Conservation (phyloP, 495 filamentous ascomycete species). For the Penicillium ochrochloron region DNA sequence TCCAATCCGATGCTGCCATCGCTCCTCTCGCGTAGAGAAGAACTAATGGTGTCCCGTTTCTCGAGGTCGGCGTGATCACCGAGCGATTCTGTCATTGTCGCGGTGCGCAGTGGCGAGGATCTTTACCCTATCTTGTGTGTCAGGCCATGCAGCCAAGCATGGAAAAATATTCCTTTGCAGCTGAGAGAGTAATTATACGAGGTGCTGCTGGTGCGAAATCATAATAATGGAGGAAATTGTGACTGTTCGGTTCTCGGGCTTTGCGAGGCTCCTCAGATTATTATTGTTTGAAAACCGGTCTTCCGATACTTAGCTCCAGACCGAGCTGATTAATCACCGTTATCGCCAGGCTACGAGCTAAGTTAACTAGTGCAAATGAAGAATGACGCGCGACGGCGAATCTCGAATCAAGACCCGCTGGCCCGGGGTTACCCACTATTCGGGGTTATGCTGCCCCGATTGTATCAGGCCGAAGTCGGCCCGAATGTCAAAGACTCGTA, state of each 20-base stretch:
- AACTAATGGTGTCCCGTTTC: constrained; percentile 11
- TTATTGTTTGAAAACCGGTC: constrained; percentile 1
- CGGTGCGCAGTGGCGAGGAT: not conserved
- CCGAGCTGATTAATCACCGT: constrained; percentile 31
- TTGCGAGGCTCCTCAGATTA: not conserved
- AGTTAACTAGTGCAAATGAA: not conserved
- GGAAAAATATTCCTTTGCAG: not conserved
- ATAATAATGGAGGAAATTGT: not conserved
- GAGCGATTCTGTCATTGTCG: not conserved
- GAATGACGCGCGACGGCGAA: constrained; percentile 7
- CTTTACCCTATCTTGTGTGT: not conserved
- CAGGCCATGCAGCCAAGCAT: constrained; percentile 8
- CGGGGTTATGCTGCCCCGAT: not conserved
- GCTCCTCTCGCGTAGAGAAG: constrained; percentile 18
- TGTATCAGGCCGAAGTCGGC: constrained; percentile 1
- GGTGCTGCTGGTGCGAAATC: not conserved
- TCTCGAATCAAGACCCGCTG: not conserved
- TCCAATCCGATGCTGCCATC: constrained; percentile 20
- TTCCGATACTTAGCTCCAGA: not conserved
- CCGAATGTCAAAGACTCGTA: not conserved
- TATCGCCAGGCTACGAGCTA: constrained; percentile 6
- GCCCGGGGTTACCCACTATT: not conserved
- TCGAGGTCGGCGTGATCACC: constrained; percentile 8
- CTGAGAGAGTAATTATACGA: not conserved
- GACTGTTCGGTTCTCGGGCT: not conserved